Percentiles rank a stretch among this genome's conserved stretches.
phyloP scores from a whole-genome alignment of 1,139 yeast genomes.

The Eremothecium gossypii region DNA sequence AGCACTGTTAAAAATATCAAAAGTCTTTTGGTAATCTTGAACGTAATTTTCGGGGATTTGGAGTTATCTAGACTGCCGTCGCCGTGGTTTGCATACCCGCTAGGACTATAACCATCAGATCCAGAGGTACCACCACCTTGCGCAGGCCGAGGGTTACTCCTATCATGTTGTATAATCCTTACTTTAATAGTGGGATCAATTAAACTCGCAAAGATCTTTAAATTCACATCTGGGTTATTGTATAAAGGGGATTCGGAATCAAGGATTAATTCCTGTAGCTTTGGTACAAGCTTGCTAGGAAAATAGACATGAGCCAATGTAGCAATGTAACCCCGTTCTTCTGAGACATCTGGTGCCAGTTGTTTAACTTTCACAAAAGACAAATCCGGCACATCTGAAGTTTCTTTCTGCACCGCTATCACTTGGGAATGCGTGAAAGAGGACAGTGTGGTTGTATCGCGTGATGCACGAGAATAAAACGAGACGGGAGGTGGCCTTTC shows the following conservation, averaged over 20 bases:
- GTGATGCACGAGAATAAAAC: too few relatives aligned
- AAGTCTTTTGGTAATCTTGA: conserved; percentile 2
- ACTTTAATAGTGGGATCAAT: conserved; percentile 57
- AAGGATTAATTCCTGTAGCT: conserved; percentile 38
- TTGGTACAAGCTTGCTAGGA: conserved; percentile 39
- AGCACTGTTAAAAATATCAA: conserved; percentile 8
- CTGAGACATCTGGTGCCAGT: conserved; percentile 53
- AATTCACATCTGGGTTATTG: conserved; percentile 40
- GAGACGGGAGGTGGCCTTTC: too few relatives aligned
- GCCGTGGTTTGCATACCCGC: background rate
- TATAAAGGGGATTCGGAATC: conserved; percentile 41
- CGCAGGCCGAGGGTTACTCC: conserved; percentile 8
- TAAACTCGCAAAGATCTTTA: conserved; percentile 40
- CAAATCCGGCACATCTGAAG: conserved; percentile 1
- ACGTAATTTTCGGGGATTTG: background rate
- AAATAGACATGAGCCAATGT: conserved; percentile 72
- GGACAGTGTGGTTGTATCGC: too few relatives aligned
- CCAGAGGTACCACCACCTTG: conserved; percentile 1
- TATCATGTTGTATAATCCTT: conserved; percentile 17
- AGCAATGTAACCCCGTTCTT: conserved; percentile 42
- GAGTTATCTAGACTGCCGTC: background rate
- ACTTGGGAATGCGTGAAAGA: too few relatives aligned
- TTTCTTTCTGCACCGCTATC: background rate
- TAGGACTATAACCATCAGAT: background rate
- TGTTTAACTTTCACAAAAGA: conserved; percentile 43